A percentile compares a stretch with the other conserved stretches of the same genome.
These are phyloP conservation scores for Phaeosphaeriaceae sp. DNA, from an alignment of 2,329 filamentous ascomycete species.

Conservation along the genomic window DNA sequence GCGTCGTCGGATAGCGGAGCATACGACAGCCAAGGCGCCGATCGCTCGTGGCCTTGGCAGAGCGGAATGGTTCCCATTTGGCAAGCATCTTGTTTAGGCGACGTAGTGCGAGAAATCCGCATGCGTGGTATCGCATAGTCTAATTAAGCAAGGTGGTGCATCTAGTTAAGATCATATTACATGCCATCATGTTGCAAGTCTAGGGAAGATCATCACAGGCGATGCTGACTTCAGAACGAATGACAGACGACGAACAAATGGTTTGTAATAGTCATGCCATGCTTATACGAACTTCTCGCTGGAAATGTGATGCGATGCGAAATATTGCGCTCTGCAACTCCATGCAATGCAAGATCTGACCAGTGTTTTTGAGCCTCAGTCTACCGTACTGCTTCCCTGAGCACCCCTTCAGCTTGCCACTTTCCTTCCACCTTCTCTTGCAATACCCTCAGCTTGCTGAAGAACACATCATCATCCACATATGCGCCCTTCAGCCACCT, in stretches of 20 bases:
- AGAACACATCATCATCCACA: slow-evolving; percentile 71
- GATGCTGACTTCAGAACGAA: too few relatives aligned
- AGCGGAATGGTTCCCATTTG: neutral
- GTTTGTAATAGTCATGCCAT: neutral
- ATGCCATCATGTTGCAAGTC: too few relatives aligned
- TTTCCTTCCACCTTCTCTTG: slow-evolving; percentile 42
- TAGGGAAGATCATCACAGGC: too few relatives aligned
- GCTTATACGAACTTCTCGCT: neutral
- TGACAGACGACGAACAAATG: neutral
- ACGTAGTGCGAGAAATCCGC: neutral
- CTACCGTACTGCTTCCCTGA: slow-evolving; percentile 16
- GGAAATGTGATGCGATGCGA: neutral
- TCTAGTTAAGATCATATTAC: too few relatives aligned
- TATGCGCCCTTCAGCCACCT: slow-evolving; percentile 90
- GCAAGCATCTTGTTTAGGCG: neutral
- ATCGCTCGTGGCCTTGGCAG: neutral
- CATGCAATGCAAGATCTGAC: neutral
- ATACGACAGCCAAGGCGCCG: neutral
- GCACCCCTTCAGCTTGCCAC: slow-evolving; percentile 45
- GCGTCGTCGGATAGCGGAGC: neutral
- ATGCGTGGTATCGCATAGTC: neutral
- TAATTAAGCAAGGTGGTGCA: neutral
- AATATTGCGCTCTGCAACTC: neutral
- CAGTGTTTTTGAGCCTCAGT: too few relatives aligned
- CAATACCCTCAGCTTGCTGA: slow-evolving; percentile 55